These are phyloP conservation scores for Chondrostereum purpureum DNA, from an alignment of 1,284 basidiomycete genomes.

Conservation along the genomic window DNA sequence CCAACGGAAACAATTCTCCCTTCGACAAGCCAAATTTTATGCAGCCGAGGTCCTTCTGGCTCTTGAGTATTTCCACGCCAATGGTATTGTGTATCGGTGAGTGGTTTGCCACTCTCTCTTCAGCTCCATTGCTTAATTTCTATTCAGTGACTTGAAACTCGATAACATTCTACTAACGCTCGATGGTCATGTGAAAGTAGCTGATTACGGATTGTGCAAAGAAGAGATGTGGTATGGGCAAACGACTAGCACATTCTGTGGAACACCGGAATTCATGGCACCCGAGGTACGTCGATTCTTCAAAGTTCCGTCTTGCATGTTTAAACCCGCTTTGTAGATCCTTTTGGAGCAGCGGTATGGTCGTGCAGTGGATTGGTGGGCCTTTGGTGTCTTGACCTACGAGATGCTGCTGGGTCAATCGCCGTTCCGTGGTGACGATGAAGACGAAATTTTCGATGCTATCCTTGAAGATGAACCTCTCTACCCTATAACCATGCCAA, in stretches of 20 bases:
- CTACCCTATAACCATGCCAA: constrained; percentile 99
- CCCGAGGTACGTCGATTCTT: constrained; percentile 71
- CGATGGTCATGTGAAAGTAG: constrained; percentile 98
- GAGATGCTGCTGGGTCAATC: constrained; percentile 99
- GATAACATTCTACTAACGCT: constrained; percentile 97
- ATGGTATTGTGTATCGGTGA: constrained; percentile 95
- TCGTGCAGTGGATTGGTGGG: constrained; percentile 99
- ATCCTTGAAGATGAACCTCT: constrained; percentile 98
- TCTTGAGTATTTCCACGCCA: constrained; percentile 96
- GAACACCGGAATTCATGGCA: constrained; percentile 99
- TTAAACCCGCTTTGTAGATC: constrained; percentile 50
- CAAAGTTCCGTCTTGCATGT: background rate
- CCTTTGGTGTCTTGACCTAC: constrained; percentile 97
- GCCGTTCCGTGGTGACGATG: constrained; percentile 98
- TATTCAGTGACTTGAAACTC: constrained; percentile 84
- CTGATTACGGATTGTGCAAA: constrained; percentile 98
- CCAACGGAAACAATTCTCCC: constrained; percentile 89
- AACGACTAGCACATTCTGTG: constrained; percentile 99
- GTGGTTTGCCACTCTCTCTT: constrained; percentile 21
- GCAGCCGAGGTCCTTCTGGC: constrained; percentile 97
- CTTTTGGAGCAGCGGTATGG: constrained; percentile 97
- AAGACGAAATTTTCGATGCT: constrained; percentile 99
- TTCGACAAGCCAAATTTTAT: constrained; percentile 98
- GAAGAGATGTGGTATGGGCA: constrained; percentile 98
- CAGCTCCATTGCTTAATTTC: constrained; percentile 10